Evolutionary conservation across 2,329 filamentous ascomycete species (phyloP), one percentile per base, ranked within the genome.

Genomic region (Nannizzia gypsea): DNA sequence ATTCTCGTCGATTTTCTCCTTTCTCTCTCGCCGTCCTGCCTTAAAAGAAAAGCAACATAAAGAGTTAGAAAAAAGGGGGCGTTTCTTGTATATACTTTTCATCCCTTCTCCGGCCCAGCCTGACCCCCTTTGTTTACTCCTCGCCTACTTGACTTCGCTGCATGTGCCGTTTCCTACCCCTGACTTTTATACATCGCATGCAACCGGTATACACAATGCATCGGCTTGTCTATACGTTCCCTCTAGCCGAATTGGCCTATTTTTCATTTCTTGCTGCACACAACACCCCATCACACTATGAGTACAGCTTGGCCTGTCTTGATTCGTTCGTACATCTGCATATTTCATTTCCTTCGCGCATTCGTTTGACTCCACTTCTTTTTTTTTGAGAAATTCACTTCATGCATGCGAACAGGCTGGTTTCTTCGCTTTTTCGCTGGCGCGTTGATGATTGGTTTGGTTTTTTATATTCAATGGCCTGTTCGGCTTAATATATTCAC

Each of bases 21-120:
- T 40, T 11, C 15, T n/a, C 6, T 15, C 3, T 40, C n/a, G 17
- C 6, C 3, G 6, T 6, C 22, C 11, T 26, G 15, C 20, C 11
- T 26, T 15, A 1, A 15, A 48, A 22, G 17, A 48, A 48, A 46
- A 22, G 42, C 9, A 26, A 48, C 22, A 22, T 22, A 48, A 48
- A 48, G 22, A n/a, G 48, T 15, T 31, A 31, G 26, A 54, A 34
- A 52, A 52, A 52, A 31, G 13, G 48, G n/a, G 20, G n/a, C 13
- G 24, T n/a, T 54, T 54, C 20, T 54, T 54, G 48, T 54, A 54
- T 54, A 54, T 54, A 54, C 34, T 54, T 15, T 17, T 31, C n/a
- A 17, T 26, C 48, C 48, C 26, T 15, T 31, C 26, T 31, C 26
- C 15, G 15, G 9, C 42, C 26, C 15, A 6, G 9, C 42, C n/a